These are phyloP conservation scores for Saccharomyces hybrid DNA, from an alignment of 1,139 yeast genomes.

Conservation along the genomic window DNA sequence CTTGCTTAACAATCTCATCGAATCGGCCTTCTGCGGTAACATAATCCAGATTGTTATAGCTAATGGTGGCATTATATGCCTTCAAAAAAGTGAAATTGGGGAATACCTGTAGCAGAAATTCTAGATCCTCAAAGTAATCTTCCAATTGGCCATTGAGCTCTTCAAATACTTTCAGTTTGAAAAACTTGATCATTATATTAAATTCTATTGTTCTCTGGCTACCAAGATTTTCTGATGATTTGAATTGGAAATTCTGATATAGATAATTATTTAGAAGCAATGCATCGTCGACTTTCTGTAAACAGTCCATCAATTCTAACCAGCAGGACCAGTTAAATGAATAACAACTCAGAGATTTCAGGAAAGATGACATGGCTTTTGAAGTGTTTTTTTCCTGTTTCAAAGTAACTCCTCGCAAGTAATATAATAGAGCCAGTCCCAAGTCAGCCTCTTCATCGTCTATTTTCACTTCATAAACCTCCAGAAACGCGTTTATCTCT, in stretches of 20 bases:
- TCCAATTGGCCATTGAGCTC: slow-evolving; percentile 68
- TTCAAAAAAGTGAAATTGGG: slow-evolving; percentile 71
- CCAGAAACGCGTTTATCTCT: slow-evolving; percentile 39
- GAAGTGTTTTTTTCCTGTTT: slow-evolving; percentile 52
- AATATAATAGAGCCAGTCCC: slow-evolving; percentile 45
- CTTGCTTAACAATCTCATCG: slow-evolving; percentile 64
- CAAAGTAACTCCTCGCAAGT: slow-evolving; percentile 60
- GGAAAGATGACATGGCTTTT: slow-evolving; percentile 53
- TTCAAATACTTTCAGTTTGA: slow-evolving; percentile 63
- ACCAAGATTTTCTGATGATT: slow-evolving; percentile 10
- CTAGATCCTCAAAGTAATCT: slow-evolving; percentile 44
- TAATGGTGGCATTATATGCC: slow-evolving; percentile 71
- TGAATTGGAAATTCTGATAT: slow-evolving; percentile 27
- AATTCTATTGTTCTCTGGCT: slow-evolving; percentile 15
- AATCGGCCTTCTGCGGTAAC: slow-evolving; percentile 70
- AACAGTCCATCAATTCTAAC: slow-evolving; percentile 68
- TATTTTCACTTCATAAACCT: slow-evolving; percentile 20
- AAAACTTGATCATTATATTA: slow-evolving; percentile 56
- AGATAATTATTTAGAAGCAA: slow-evolving; percentile 39
- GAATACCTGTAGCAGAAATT: slow-evolving; percentile 43
- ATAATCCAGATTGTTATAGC: slow-evolving; percentile 77
- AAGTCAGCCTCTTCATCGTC: slow-evolving; percentile 27
- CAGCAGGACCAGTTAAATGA: slow-evolving; percentile 95
- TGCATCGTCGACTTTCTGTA: slow-evolving; percentile 60
- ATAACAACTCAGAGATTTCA: slow-evolving; percentile 47